These are phyloP conservation scores for Ceriops zippeliana DNA, from an alignment of 345 rosid genomes.

Conservation along the genomic window DNA sequence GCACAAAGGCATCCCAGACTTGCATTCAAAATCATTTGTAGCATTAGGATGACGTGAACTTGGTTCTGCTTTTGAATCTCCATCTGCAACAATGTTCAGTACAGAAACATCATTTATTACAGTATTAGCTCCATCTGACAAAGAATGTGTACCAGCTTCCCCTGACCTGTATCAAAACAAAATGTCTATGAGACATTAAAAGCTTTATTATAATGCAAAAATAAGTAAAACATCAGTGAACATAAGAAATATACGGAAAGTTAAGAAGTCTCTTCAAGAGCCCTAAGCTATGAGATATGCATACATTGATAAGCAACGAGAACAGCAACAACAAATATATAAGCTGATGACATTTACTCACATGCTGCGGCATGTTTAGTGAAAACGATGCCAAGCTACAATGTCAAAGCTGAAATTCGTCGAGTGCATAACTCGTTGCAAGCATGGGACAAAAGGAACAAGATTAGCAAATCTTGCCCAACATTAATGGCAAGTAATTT, in stretches of 20 bases:
- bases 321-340: neutral
- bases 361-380: neutral
- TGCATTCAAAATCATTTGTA: slow-evolving; percentile 51
- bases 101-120: slow-evolving; percentile 46
- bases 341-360: neutral
- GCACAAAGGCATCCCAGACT: slow-evolving; percentile 97
- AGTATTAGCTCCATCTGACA: slow-evolving; percentile 38
- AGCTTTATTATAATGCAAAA: neutral
- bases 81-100: slow-evolving; percentile 45
- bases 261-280: neutral
- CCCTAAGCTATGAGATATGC: neutral
- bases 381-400: neutral
- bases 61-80: slow-evolving; percentile 32
- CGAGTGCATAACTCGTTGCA: no score
- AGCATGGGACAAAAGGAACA: no score
- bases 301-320: neutral
- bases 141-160: slow-evolving; percentile 30
- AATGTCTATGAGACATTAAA: slow-evolving; percentile 10
- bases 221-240: neutral
- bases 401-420: no score
- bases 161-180: slow-evolving; percentile 38
- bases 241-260: neutral
- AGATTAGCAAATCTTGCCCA: neutral
- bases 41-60: slow-evolving; percentile 24
- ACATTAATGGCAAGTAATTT: slow-evolving; percentile 13